phyloP scores from a whole-genome alignment of 495 filamentous ascomycete species.

The Pseudoneurospora amorphoporcata region DNA sequence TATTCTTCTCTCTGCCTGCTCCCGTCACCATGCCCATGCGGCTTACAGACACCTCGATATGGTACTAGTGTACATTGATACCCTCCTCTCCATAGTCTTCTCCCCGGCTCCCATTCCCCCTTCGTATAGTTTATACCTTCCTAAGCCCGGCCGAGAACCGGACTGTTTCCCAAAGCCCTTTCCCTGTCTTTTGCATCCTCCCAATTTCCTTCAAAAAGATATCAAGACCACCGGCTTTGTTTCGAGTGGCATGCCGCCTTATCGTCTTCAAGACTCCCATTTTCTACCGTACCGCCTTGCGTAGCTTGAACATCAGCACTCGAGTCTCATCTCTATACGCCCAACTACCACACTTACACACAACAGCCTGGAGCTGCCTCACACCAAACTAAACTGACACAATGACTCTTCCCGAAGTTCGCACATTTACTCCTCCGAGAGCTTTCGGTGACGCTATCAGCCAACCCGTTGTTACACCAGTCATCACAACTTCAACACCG shows the following conservation, averaged over 20 bases:
- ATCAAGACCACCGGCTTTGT: neutral
- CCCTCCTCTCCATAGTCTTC: neutral
- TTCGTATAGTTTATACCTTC: neutral
- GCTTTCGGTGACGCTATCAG: constrained; percentile 58
- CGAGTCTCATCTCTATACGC: constrained; percentile 63
- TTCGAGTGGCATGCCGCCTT: constrained; percentile 60
- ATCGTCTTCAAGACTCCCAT: constrained; percentile 79
- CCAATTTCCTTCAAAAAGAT: neutral
- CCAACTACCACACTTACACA: constrained; percentile 30
- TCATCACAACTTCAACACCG: constrained; percentile 8
- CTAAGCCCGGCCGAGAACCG: neutral
- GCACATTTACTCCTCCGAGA: constrained; percentile 56
- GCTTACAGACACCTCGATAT: neutral
- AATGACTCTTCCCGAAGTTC: constrained; percentile 43
- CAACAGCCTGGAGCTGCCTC: constrained; percentile 16
- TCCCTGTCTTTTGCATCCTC: constrained; percentile 7
- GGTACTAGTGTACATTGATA: neutral
- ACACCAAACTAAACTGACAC: constrained; percentile 9
- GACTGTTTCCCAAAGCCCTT: constrained; percentile 4
- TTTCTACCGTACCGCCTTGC: constrained; percentile 80
- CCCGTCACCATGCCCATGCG: neutral
- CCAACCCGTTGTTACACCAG: constrained; percentile 21
- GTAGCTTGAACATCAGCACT: constrained; percentile 69
- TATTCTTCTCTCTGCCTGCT: neutral
- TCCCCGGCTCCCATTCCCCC: neutral